These are phyloP conservation scores for Kluyveromyces wickerhamii DNA, from an alignment of 805 yeast species.

Conservation along the genomic window DNA sequence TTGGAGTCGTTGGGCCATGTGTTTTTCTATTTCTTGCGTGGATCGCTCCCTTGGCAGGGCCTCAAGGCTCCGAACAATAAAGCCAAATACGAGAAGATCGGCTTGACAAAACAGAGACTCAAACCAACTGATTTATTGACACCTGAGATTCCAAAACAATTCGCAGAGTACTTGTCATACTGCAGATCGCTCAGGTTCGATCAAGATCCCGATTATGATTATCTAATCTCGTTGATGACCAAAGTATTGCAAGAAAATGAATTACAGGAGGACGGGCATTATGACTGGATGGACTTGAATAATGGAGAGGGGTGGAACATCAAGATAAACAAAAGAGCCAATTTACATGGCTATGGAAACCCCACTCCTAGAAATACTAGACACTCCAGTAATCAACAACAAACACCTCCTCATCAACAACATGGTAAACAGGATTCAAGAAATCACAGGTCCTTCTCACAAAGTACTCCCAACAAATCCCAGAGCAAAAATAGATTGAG, in stretches of 20 bases:
- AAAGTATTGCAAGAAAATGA: constrained; percentile 51
- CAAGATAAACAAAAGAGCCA: constrained; percentile 64
- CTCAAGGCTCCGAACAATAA: constrained; percentile 80
- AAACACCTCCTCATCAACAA: constrained; percentile 15
- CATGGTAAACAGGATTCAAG: constrained; percentile 12
- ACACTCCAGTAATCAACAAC: constrained; percentile 14
- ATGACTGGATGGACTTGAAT: constrained; percentile 76
- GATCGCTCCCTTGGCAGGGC: constrained; percentile 88
- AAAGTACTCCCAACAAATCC: constrained; percentile 5
- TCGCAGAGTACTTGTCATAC: constrained; percentile 63
- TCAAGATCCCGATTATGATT: constrained; percentile 72
- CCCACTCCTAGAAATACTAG: constrained; percentile 41
- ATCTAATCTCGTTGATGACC: constrained; percentile 53
- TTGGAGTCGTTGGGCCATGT: constrained; percentile 78
- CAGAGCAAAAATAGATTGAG: constrained; percentile 3
- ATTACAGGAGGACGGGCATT: constrained; percentile 55
- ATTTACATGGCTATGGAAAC: constrained; percentile 75
- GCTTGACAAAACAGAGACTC: constrained; percentile 68
- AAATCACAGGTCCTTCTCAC: constrained; percentile 12
- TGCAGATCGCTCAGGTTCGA: constrained; percentile 68
- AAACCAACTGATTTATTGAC: constrained; percentile 52
- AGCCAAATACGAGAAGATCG: constrained; percentile 75
- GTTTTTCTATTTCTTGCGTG: constrained; percentile 68
- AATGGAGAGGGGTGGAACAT: constrained; percentile 81
- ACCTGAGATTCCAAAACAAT: constrained; percentile 60